Conservation (phyloP, 495 filamentous ascomycete genomes). For the Hyaloscypha hepaticicola region DNA sequence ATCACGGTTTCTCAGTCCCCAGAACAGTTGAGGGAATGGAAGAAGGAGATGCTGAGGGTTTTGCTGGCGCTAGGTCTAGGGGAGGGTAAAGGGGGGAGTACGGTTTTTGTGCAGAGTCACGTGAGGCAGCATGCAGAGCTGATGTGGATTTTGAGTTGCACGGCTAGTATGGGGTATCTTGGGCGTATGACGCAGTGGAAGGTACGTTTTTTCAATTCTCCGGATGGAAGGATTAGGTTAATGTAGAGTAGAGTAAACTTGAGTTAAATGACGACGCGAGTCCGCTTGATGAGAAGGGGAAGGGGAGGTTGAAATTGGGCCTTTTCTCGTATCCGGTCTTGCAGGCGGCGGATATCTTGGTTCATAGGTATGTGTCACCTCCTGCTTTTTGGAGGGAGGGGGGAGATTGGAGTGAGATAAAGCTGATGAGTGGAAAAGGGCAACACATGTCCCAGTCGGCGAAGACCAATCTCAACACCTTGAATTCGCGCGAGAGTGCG, state of each 20-base stretch:
- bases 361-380: slow-evolving; percentile 59
- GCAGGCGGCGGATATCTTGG: slow-evolving; percentile 90
- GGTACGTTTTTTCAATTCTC: slow-evolving; percentile 45
- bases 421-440: slow-evolving; percentile 41
- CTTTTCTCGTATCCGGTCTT: slow-evolving; percentile 95
- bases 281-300: slow-evolving; percentile 50
- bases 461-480: slow-evolving; percentile 92
- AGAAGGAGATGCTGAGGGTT: slow-evolving; percentile 71
- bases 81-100: background rate
- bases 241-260: slow-evolving; percentile 62
- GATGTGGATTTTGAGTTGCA: slow-evolving; percentile 94
- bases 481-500: slow-evolving; percentile 84
- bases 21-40: slow-evolving; percentile 56
- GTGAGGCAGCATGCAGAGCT: slow-evolving; percentile 71
- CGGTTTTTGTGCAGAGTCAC: slow-evolving; percentile 8
- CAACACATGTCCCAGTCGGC: slow-evolving; percentile 95
- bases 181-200: slow-evolving; percentile 99
- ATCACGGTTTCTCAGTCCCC: slow-evolving; percentile 74
- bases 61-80: slow-evolving; percentile 63
- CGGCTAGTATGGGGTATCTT: slow-evolving; percentile 84
- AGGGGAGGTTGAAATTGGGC: slow-evolving; percentile 72
- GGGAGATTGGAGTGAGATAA: background rate
- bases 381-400: background rate
- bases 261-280: slow-evolving; percentile 53
- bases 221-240: background rate